Evolutionary conservation across 208 protist genomes (phyloP).

Genomic region (Leishmania turanica): DNA sequence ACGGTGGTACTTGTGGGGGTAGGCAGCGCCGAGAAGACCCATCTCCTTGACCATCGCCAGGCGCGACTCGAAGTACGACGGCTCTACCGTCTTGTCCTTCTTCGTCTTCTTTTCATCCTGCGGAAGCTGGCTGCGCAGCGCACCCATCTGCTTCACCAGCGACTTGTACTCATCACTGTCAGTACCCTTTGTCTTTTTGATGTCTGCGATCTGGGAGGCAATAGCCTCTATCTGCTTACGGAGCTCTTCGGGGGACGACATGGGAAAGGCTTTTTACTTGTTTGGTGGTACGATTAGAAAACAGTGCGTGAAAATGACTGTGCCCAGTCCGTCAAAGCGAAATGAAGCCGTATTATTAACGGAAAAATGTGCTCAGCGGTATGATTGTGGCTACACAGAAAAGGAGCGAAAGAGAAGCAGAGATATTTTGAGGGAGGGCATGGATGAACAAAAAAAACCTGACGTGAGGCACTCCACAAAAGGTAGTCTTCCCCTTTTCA

Average conservation of each 20-base stretch:
- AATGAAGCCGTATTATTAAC: background rate
- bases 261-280: constrained; percentile 5
- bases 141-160: constrained; percentile 77
- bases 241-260: constrained; percentile 54
- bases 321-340: background rate
- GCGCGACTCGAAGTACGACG: constrained; percentile 86
- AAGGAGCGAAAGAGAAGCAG: background rate
- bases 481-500: background rate
- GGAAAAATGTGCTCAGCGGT: background rate
- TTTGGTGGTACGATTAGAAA: background rate
- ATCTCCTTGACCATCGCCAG: constrained; percentile 89
- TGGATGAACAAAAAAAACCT: background rate
- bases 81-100: constrained; percentile 59
- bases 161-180: constrained; percentile 67
- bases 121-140: constrained; percentile 56
- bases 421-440: background rate
- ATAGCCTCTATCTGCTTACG: constrained; percentile 78
- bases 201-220: constrained; percentile 63
- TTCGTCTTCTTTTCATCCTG: constrained; percentile 48
- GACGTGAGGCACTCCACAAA: too few relatives aligned
- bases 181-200: constrained; percentile 70
- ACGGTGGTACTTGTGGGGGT: constrained; percentile 98
- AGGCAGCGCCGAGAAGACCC: constrained; percentile 90
- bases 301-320: background rate
- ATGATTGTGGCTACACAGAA: background rate